Conservation (phyloP, 257 asterid genomes). For the Nicotiana obtusifolia region DNA sequence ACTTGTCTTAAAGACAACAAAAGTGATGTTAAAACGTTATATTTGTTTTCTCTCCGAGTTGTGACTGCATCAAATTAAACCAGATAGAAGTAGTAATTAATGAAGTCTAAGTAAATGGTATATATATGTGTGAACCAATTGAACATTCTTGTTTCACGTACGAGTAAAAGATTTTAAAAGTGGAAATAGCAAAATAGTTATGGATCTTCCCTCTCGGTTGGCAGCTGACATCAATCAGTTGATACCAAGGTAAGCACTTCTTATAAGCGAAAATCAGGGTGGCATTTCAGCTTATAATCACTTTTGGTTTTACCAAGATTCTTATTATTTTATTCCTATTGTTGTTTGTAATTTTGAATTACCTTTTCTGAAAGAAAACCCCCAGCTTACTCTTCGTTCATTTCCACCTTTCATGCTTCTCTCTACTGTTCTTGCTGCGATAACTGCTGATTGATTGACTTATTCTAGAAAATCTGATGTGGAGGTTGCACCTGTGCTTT, state of each 20-base stretch:
- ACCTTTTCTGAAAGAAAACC: neutral
- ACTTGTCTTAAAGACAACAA: neutral
- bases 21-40: neutral
- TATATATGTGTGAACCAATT: neutral
- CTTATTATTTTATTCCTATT: neutral
- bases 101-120: neutral
- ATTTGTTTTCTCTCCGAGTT: neutral
- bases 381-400: neutral
- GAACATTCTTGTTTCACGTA: neutral
- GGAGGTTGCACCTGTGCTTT: neutral
- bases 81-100: neutral
- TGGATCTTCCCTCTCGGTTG: neutral
- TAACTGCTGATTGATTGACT: neutral
- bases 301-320: neutral
- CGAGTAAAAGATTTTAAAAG: neutral
- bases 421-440: neutral
- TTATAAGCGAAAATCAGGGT: neutral
- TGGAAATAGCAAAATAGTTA: neutral
- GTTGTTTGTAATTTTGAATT: neutral
- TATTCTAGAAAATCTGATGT: neutral
- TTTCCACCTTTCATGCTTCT: neutral
- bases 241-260: slow-evolving; percentile 3
- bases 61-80: neutral
- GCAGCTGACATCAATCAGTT: neutral
- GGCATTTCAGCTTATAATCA: neutral